Evolutionary conservation across 768 basidiomycete genomes (phyloP), one percentile per base, ranked within the genome.

Genomic region (Dentipellis fragilis): DNA sequence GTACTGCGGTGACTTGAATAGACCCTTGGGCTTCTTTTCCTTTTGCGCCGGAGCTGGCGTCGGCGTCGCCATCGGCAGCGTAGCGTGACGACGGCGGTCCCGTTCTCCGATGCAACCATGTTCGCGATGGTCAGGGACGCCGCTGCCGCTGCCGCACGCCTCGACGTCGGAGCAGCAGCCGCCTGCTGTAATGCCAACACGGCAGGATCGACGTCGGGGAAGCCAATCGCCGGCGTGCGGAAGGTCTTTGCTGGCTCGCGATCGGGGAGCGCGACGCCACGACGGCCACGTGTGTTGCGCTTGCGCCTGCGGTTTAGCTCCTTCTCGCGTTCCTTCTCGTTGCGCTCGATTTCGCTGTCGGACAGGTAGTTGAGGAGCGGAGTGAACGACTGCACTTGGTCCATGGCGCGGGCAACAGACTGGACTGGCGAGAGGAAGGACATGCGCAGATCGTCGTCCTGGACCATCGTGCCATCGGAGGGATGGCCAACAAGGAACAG

Each of bases 321-420:
- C 72, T 93, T 93, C 68, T 99, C 96, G 57, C 93, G 80, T 58
- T 96, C 93, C 66, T 87, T 88, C 68, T 99, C 95, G 60, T 81
- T 85, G 54, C 84, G 75, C 60, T 93, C 92, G 56, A 97, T 79
- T 59, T 97, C 94, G 58, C 87, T 86, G 56, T 91, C 90, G 67
- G 84, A 85, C 67, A 96, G 82, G 63, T 87, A 86, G 68, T 86
- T 86, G 64, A 98, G 87, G n/a, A 83, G 75, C 0, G 96, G 96
- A 0, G 93, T 96, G 72, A 83, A 96, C 6, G 80, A 73, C 40
- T 79, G 74, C 3, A 93, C 85, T 63, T 91, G 85, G 62, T 91
- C 86, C 64, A 83, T 76, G 2, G 90, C 73, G 45, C 93, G 83
- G 0, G 87, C 76, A 22, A 81, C 86, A 3, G 81, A 77, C 2